phyloP scores from a whole-genome alignment of 768 basidiomycete genomes.

The Cystofilobasidium capitatum region DNA sequence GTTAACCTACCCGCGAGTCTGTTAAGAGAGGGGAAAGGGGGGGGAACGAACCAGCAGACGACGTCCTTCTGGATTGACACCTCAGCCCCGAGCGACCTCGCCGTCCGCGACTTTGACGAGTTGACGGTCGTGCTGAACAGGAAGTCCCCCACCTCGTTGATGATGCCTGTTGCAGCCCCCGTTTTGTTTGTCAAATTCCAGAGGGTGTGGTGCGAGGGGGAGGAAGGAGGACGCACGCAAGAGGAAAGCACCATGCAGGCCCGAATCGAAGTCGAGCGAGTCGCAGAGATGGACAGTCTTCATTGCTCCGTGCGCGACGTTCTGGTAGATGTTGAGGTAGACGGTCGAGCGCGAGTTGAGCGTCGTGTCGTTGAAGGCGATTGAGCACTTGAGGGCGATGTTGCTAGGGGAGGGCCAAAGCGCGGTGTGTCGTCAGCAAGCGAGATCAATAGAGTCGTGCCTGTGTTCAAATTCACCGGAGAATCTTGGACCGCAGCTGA shows the following conservation, averaged over 20 bases:
- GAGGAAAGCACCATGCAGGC: background rate
- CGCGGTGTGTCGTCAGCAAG: background rate
- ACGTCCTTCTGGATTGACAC: slow-evolving; percentile 48
- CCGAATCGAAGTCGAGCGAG: background rate
- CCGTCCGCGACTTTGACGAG: slow-evolving; percentile 44
- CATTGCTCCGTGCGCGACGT: slow-evolving; percentile 68
- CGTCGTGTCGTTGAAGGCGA: slow-evolving; percentile 64
- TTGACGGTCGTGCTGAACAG: slow-evolving; percentile 49
- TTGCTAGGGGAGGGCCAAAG: background rate
- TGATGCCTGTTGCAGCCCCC: slow-evolving; percentile 45
- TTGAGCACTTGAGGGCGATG: slow-evolving; percentile 38
- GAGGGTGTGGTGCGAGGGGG: background rate
- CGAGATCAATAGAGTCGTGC: background rate
- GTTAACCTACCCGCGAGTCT: background rate
- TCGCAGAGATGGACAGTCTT: slow-evolving; percentile 66
- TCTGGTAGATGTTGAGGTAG: slow-evolving; percentile 76
- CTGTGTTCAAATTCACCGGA: background rate
- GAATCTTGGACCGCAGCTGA: slow-evolving; percentile 12
- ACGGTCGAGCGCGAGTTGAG: slow-evolving; percentile 58
- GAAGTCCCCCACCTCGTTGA: slow-evolving; percentile 54
- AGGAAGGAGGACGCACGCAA: background rate
- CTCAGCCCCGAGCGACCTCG: slow-evolving; percentile 40
- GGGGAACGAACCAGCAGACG: slow-evolving; percentile 51
- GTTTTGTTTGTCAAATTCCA: background rate
- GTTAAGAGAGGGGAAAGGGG: background rate